Conservation (phyloP, 78 protist species). For the Protostelium mycophagum region DNA sequence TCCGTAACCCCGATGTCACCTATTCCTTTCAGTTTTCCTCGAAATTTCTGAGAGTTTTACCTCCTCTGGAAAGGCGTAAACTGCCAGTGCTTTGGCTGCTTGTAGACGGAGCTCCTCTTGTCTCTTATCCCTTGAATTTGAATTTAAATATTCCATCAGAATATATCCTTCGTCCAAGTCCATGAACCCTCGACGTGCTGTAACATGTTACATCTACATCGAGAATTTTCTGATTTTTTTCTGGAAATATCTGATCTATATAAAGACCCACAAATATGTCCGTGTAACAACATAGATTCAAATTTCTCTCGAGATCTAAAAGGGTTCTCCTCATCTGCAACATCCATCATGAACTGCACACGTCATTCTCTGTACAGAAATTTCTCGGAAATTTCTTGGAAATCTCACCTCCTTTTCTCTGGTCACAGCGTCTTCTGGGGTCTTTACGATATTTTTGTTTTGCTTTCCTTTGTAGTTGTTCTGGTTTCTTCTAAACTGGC, state of each 20-base stretch:
- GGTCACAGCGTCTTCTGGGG: not conserved
- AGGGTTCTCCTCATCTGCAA: not conserved
- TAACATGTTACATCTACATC: too few relatives aligned
- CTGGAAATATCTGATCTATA: not conserved
- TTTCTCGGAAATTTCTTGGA: not conserved
- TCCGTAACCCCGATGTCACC: not conserved
- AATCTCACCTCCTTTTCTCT: not conserved
- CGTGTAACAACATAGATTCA: not conserved
- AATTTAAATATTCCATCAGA: not conserved
- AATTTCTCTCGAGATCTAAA: not conserved
- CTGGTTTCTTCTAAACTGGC: not conserved
- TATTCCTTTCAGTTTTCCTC: too few relatives aligned
- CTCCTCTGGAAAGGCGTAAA: not conserved
- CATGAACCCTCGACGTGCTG: not conserved
- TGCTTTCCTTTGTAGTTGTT: not conserved
- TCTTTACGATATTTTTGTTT: not conserved
- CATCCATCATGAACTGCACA: not conserved
- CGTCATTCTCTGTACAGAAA: not conserved
- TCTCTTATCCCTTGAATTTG: not conserved
- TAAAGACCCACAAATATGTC: not conserved
- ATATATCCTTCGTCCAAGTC: not conserved
- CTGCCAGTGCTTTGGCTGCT: slow-evolving; percentile 1
- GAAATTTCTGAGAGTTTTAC: too few relatives aligned
- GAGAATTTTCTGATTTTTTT: too few relatives aligned
- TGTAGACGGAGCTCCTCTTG: not conserved